These are phyloP conservation scores for Flaveria robusta DNA, from an alignment of 129 eudicot species.

Conservation along the genomic window DNA sequence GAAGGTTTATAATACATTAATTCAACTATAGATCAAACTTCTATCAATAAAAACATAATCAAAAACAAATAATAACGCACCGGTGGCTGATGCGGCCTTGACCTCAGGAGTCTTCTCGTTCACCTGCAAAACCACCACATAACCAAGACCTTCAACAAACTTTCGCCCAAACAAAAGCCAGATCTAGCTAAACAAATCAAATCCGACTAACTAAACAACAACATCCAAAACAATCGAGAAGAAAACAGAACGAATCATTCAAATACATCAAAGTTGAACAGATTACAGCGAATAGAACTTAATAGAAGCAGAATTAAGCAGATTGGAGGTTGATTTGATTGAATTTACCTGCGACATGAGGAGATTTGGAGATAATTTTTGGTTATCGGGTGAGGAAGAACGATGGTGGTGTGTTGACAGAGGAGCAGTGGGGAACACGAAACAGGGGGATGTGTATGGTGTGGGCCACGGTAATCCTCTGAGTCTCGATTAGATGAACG, in stretches of 20 bases:
- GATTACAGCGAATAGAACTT: conserved; percentile 18
- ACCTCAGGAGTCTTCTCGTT: conserved; percentile 26
- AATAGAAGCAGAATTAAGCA: neutral
- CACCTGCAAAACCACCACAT: conserved; percentile 26
- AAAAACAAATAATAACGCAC: neutral
- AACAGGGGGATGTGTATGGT: neutral
- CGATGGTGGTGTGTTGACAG: conserved; percentile 4
- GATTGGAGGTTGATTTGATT: neutral
- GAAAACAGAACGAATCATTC: neutral
- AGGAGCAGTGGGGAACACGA: conserved; percentile 28
- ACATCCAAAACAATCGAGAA: too few relatives aligned
- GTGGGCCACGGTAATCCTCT: conserved; percentile 57
- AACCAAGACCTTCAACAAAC: neutral
- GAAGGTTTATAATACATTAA: neutral
- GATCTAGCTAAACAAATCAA: neutral
- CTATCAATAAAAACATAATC: neutral
- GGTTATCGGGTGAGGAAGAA: conserved; percentile 3
- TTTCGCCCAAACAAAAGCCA: neutral
- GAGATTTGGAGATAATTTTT: conserved; percentile 14
- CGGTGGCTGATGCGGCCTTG: conserved; percentile 30
- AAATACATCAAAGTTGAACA: neutral
- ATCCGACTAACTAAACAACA: too few relatives aligned
- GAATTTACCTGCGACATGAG: conserved; percentile 43
- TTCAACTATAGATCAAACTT: neutral
- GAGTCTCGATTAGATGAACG: conserved; percentile 38